Percentiles rank a stretch among this genome's conserved stretches.
These are phyloP conservation scores for Citeromyces nyonsensis DNA, from an alignment of 805 yeast species.

Conservation along the genomic window DNA sequence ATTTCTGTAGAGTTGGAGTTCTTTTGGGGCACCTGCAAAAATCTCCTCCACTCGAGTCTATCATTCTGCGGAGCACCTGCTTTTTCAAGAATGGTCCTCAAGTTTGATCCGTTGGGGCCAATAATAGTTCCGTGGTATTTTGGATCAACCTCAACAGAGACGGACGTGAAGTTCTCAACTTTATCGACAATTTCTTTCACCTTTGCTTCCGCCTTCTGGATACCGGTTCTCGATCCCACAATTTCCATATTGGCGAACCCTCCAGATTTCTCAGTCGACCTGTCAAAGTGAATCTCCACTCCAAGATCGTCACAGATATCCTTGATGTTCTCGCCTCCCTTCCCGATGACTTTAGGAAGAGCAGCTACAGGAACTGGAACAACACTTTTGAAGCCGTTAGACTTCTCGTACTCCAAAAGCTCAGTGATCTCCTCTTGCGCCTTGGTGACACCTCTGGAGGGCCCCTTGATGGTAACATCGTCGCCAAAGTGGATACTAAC, in stretches of 20 bases:
- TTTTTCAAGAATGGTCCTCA: constrained; percentile 55
- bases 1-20: constrained; percentile 43
- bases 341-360: constrained; percentile 83
- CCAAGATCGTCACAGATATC: constrained; percentile 63
- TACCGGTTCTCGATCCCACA: constrained; percentile 64
- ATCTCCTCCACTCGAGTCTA: constrained; percentile 30
- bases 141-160: constrained; percentile 50
- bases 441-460: constrained; percentile 75
- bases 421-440: constrained; percentile 79
- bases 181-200: constrained; percentile 51
- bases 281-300: constrained; percentile 34
- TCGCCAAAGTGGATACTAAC: constrained; percentile 59
- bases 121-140: constrained; percentile 61
- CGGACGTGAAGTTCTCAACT: constrained; percentile 43
- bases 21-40: constrained; percentile 56
- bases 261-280: constrained; percentile 23
- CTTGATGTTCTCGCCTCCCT: constrained; percentile 69
- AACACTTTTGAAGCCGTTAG: constrained; percentile 58
- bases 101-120: constrained; percentile 64
- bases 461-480: constrained; percentile 70
- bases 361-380: constrained; percentile 56
- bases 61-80: constrained; percentile 60
- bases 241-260: constrained; percentile 51
- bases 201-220: constrained; percentile 53
- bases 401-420: constrained; percentile 72